These are phyloP conservation scores for Capronia epimyces DNA, from an alignment of 2,329 filamentous ascomycete genomes.

Conservation along the genomic window DNA sequence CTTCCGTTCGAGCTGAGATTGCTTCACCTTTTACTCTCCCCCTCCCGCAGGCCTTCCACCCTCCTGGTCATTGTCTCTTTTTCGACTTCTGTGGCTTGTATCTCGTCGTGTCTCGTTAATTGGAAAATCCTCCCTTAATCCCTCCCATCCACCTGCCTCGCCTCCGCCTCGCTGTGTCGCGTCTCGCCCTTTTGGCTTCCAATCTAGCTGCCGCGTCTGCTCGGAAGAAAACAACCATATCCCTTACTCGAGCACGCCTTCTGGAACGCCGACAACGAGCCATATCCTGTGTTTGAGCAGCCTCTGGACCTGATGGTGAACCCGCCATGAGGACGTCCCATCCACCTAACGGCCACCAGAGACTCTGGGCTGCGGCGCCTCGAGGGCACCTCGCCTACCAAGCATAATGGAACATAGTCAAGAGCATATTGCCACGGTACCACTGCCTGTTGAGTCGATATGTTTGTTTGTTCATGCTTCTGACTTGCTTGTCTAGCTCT, in stretches of 20 bases:
- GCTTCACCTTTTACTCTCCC: not conserved
- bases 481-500: slow-evolving; percentile 45
- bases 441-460: not conserved
- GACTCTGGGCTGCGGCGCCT: slow-evolving; percentile 21
- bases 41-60: not conserved
- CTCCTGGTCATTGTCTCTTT: not conserved
- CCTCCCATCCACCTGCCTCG: not conserved
- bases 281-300: slow-evolving; percentile 30
- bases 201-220: slow-evolving; percentile 6
- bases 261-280: slow-evolving; percentile 31
- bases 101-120: slow-evolving; percentile 5
- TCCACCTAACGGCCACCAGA: slow-evolving; percentile 15
- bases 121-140: not conserved
- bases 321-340: slow-evolving; percentile 35
- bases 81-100: slow-evolving; percentile 2
- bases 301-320: slow-evolving; percentile 39
- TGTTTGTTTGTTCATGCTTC: not conserved
- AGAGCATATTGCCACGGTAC: slow-evolving; percentile 27
- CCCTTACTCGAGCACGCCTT: slow-evolving; percentile 30
- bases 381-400: slow-evolving; percentile 16
- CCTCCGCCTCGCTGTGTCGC: slow-evolving; percentile 3
- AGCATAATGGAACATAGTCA: slow-evolving; percentile 24
- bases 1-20: not conserved
- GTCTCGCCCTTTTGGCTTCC: slow-evolving; percentile 14
- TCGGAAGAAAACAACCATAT: slow-evolving; percentile 24